Percentiles rank a stretch among this genome's conserved stretches.
Conservation (phyloP, 2,329 filamentous ascomycete species). For the Cordyceps cicadae region DNA sequence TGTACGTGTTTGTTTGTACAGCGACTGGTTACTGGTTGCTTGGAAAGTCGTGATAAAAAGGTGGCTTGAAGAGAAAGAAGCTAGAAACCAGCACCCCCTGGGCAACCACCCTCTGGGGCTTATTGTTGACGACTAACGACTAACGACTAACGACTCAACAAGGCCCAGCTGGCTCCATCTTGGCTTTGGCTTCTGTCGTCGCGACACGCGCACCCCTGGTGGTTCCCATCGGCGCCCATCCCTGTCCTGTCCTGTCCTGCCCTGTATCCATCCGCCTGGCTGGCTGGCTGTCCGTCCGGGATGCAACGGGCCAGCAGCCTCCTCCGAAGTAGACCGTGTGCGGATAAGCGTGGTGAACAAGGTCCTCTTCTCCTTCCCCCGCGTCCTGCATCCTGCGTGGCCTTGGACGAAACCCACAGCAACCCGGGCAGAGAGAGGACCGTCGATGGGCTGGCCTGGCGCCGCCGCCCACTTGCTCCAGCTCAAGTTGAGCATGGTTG, state of each 20-base stretch:
- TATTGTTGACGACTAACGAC: neutral
- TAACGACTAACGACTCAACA: slow-evolving; percentile 10
- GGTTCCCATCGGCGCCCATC: neutral
- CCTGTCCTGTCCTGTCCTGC: too few species aligned
- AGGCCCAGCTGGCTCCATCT: neutral
- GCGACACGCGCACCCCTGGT: neutral
- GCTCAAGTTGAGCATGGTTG: neutral
- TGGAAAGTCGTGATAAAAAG: neutral
- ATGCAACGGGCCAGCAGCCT: neutral
- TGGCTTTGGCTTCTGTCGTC: neutral
- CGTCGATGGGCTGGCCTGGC: neutral
- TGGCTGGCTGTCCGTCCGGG: neutral
- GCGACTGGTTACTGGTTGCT: neutral
- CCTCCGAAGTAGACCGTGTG: too few species aligned
- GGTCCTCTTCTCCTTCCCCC: neutral
- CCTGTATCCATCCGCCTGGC: too few species aligned
- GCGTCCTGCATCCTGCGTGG: neutral
- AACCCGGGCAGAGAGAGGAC: neutral
- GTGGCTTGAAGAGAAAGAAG: neutral
- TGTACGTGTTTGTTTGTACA: neutral
- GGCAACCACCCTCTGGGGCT: neutral
- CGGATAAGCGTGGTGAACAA: neutral
- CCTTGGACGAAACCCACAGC: neutral
- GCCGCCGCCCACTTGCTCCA: neutral
- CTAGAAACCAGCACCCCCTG: neutral